Conservation (phyloP, 2,329 filamentous ascomycete species). For the Fusarium graminum region DNA sequence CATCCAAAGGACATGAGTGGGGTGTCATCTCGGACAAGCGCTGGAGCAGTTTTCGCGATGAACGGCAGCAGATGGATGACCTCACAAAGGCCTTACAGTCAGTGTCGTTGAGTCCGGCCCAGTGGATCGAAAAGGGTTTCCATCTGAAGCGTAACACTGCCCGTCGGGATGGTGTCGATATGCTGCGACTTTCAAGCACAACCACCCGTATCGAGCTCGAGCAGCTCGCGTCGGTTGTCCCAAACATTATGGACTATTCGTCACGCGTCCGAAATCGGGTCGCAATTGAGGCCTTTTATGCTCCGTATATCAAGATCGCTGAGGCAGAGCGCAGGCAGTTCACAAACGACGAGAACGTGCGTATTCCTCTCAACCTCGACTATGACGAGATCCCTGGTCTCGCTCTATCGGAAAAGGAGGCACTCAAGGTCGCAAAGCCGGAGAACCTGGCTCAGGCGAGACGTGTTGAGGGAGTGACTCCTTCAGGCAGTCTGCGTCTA, state of each 20-base stretch:
- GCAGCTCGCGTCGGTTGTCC: slow-evolving; percentile 70
- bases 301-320: slow-evolving; percentile 85
- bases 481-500: slow-evolving; percentile 70
- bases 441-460: slow-evolving; percentile 91
- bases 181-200: slow-evolving; percentile 77
- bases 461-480: slow-evolving; percentile 83
- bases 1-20: slow-evolving; percentile 78
- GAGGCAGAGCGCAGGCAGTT: slow-evolving; percentile 74
- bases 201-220: slow-evolving; percentile 60
- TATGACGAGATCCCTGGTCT: slow-evolving; percentile 81
- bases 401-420: slow-evolving; percentile 81
- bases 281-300: slow-evolving; percentile 85
- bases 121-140: slow-evolving; percentile 80
- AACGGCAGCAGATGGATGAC: slow-evolving; percentile 74
- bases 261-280: slow-evolving; percentile 75
- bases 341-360: slow-evolving; percentile 80
- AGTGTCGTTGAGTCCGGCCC: slow-evolving; percentile 68
- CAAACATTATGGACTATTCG: slow-evolving; percentile 66
- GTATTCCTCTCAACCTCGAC: slow-evolving; percentile 79
- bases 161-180: slow-evolving; percentile 80
- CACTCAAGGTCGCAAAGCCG: slow-evolving; percentile 77
- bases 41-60: slow-evolving; percentile 78
- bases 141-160: slow-evolving; percentile 74
- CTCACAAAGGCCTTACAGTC: slow-evolving; percentile 72
- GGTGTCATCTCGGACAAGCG: slow-evolving; percentile 84